A percentile compares a stretch with the other conserved stretches of the same genome.
Conservation (phyloP, 352 stramenopile genomes). For the Globisporangium viniferum region DNA sequence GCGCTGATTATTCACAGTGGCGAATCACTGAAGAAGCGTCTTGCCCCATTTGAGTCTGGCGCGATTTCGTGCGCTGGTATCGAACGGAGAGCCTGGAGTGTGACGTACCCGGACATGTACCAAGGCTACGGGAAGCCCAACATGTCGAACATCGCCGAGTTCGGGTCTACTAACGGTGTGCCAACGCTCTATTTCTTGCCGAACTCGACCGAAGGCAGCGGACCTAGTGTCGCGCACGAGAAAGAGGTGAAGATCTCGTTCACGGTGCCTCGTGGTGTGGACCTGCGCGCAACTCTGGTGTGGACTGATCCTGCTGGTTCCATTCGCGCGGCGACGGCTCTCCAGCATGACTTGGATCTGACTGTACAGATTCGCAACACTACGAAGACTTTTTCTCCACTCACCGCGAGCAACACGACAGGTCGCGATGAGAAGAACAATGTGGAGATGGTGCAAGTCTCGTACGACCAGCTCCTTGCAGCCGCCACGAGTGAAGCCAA, state of each 20-base stretch:
- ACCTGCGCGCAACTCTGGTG: constrained; percentile 68
- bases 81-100: constrained; percentile 25
- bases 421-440: constrained; percentile 76
- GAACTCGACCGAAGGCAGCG: constrained; percentile 61
- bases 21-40: constrained; percentile 44
- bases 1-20: constrained; percentile 81
- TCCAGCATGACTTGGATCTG: constrained; percentile 81
- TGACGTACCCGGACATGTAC: constrained; percentile 70
- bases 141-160: constrained; percentile 74
- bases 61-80: constrained; percentile 48
- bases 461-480: constrained; percentile 56
- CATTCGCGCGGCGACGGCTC: constrained; percentile 50
- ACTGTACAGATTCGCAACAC: constrained; percentile 59
- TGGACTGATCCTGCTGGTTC: constrained; percentile 79
- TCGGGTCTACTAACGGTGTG: constrained; percentile 23
- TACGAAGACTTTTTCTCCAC: constrained; percentile 50
- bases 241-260: constrained; percentile 71
- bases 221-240: constrained; percentile 48
- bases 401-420: constrained; percentile 48
- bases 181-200: constrained; percentile 68
- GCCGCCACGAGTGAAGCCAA: constrained; percentile 26
- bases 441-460: constrained; percentile 80
- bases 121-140: constrained; percentile 84
- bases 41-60: constrained; percentile 35
- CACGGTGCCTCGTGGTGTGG: constrained; percentile 55